Base-by-base conservation (phyloP, 805 yeast genomes). In the Saccharomycopsis oosterbeekiorum region DNA sequence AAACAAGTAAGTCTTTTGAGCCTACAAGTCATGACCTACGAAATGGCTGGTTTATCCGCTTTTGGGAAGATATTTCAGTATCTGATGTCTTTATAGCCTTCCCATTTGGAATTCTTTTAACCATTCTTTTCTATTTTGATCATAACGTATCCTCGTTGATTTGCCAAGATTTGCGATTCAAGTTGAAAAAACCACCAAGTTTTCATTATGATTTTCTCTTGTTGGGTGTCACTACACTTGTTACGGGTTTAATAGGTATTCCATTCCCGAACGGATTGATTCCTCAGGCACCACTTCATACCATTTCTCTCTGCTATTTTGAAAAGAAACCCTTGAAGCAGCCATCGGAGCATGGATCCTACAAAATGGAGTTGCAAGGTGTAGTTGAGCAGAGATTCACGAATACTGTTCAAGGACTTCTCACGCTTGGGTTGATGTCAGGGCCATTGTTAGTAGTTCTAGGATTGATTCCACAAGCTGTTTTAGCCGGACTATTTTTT, bases 261-360 rank as follows among this genome's bases (percentile, higher is more conserved):
- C 99, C 98, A 0, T 91, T 97, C 1, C 98, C 98, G 0, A 94
- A 94, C 73, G 99, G 99, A 0, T 76, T 93, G 39, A 93, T 93
- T 54, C 99, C 99, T 1, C 99, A 93, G 71, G 98, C 99, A 0
- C 98, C 98, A 1, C 70, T 94, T 41, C 99, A 93, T 68, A 91
- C 98, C 0, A 81, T 80, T 51, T 83, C 97, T 0, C 73, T 93
- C 37, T 80, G 89, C 51, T 84, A 88, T 14, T 78, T 78, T 65
- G 78, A 79, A 58, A 61, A 66, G 60, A 4, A 70, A 71, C 10
- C 75, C 75, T 14, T 59, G 62, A 15, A 69, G 69, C 53, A 21
- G 53, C 12, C 53, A 5, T 47, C 53, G 15, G 53, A 21, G 24
- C 34, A n/a, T 12, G 53, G 53, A 12, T 17, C 29, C 4, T 63